Percentiles rank a stretch among this genome's conserved stretches.
phyloP scores from a whole-genome alignment of 495 filamentous ascomycete species.

The Staphylotrichum longicolle region DNA sequence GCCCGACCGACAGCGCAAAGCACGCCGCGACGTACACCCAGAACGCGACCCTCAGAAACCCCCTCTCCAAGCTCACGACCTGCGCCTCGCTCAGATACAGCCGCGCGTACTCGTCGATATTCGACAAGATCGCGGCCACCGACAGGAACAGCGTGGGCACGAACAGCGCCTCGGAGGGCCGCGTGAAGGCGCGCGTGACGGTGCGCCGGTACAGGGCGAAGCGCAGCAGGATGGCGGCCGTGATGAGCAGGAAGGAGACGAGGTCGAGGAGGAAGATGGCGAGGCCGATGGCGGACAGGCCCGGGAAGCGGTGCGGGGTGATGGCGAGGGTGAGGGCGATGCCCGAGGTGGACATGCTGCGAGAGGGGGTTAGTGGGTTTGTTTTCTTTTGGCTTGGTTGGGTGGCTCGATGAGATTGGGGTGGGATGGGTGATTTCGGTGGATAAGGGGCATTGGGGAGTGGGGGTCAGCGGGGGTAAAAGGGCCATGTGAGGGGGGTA shows the following conservation, averaged over 20 bases:
- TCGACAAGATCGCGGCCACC: slow-evolving; percentile 59
- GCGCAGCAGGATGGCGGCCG: slow-evolving; percentile 51
- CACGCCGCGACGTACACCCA: slow-evolving; percentile 52
- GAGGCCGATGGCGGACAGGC: slow-evolving; percentile 58
- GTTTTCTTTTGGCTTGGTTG: not conserved
- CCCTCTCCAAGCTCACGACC: slow-evolving; percentile 38
- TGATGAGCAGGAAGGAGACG: slow-evolving; percentile 55
- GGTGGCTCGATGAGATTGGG: not conserved
- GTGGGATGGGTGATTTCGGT: too few relatives aligned
- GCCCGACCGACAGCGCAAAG: slow-evolving; percentile 44
- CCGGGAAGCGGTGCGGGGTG: slow-evolving; percentile 57
- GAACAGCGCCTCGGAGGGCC: slow-evolving; percentile 65
- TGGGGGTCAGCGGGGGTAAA: too few relatives aligned
- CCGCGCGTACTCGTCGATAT: slow-evolving; percentile 56
- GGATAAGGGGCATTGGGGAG: not conserved
- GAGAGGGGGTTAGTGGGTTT: slow-evolving; percentile 6
- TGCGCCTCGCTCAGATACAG: slow-evolving; percentile 41
- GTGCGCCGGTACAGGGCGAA: slow-evolving; percentile 55
- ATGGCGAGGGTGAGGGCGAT: slow-evolving; percentile 59
- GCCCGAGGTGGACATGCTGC: slow-evolving; percentile 62
- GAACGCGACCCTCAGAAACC: slow-evolving; percentile 46
- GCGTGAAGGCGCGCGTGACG: slow-evolving; percentile 54
- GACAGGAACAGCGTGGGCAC: slow-evolving; percentile 66
- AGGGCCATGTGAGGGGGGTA: too few relatives aligned
- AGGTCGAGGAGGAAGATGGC: slow-evolving; percentile 63